Percentiles rank a stretch among this genome's conserved stretches.
Conservation (phyloP, 306 rosid genomes). For the Begonia masoniana region DNA sequence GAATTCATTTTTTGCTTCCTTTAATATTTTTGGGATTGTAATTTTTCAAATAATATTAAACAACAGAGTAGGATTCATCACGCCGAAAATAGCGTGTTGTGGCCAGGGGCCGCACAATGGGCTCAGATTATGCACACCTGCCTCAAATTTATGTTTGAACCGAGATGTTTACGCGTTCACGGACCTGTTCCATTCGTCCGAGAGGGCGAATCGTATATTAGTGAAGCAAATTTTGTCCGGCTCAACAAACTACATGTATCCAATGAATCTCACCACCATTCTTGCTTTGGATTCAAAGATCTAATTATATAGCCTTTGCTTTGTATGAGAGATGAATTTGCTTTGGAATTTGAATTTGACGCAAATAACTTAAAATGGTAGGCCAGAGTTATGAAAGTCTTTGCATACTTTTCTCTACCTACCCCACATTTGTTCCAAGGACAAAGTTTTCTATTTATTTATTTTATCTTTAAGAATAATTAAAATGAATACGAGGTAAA, state of each 20-base stretch:
- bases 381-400: too few relatives aligned
- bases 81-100: slow-evolving; percentile 56
- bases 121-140: slow-evolving; percentile 47
- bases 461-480: too few relatives aligned
- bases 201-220: slow-evolving; percentile 45
- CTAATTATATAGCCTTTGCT: too few relatives aligned
- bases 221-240: slow-evolving; percentile 52
- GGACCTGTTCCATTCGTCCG: slow-evolving; percentile 78
- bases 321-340: too few relatives aligned
- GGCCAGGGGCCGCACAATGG: slow-evolving; percentile 68
- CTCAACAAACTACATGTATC: slow-evolving; percentile 43
- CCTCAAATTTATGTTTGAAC: slow-evolving; percentile 60
- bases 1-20: not conserved
- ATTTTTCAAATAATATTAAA: not conserved
- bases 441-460: too few relatives aligned
- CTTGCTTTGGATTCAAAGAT: too few relatives aligned
- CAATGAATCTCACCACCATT: slow-evolving; percentile 67
- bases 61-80: slow-evolving; percentile 31
- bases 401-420: too few relatives aligned
- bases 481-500: too few relatives aligned
- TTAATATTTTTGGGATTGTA: not conserved
- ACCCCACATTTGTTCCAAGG: too few relatives aligned
- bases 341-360: too few relatives aligned
- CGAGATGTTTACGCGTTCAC: slow-evolving; percentile 58
- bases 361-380: too few relatives aligned